These are phyloP conservation scores for Moringa oleifera DNA, from an alignment of 345 rosid genomes.

Conservation along the genomic window DNA sequence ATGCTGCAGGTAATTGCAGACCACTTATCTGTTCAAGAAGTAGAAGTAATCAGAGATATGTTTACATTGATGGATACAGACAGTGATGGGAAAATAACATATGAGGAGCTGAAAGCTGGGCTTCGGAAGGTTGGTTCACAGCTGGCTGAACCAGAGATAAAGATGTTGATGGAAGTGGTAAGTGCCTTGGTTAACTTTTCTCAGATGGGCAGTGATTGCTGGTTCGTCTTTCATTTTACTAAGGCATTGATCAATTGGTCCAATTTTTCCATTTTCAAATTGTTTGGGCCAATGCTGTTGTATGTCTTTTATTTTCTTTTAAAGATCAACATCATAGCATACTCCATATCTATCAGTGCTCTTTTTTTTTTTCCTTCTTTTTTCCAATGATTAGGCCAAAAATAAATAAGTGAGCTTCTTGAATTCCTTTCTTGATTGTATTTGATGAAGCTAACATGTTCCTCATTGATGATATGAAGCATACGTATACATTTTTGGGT, in stretches of 20 bases:
- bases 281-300: too few relatives aligned
- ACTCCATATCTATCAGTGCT: too few relatives aligned
- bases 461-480: too few relatives aligned
- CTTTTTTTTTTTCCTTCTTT: background rate
- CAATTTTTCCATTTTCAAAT: too few relatives aligned
- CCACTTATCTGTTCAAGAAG: constrained; percentile 78
- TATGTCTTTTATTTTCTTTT: too few relatives aligned
- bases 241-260: background rate
- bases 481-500: too few relatives aligned
- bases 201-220: background rate
- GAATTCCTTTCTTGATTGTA: too few relatives aligned
- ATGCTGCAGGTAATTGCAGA: constrained; percentile 86
- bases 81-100: constrained; percentile 77
- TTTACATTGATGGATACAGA: constrained; percentile 86
- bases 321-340: too few relatives aligned
- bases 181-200: constrained; percentile 6
- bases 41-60: constrained; percentile 90
- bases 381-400: too few relatives aligned
- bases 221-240: background rate
- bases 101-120: constrained; percentile 79
- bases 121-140: constrained; percentile 90
- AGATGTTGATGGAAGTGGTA: constrained; percentile 99
- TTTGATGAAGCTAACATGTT: too few relatives aligned
- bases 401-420: too few relatives aligned
- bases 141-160: constrained; percentile 87